phyloP scores from a whole-genome alignment of 2,329 filamentous ascomycete species.

The Alternaria gansuensis region DNA sequence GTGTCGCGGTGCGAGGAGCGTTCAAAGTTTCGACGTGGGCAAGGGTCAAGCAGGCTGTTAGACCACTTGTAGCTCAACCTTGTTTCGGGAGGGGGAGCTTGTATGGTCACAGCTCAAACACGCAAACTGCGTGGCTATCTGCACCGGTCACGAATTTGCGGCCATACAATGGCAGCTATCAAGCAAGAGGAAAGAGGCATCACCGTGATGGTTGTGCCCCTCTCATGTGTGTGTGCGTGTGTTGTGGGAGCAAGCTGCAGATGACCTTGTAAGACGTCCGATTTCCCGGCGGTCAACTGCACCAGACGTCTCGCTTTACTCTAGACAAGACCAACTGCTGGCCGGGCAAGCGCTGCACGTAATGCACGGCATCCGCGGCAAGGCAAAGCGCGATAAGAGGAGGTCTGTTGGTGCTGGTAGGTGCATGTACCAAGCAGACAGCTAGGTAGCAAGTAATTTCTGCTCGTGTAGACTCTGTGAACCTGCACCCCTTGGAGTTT shows the following conservation, averaged over 20 bases:
- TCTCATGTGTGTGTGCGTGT: conserved; percentile 24
- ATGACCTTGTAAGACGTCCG: conserved; percentile 31
- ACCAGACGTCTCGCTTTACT: conserved; percentile 18
- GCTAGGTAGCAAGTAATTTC: too few relatives aligned
- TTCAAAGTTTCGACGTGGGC: conserved; percentile 17
- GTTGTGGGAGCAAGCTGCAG: conserved; percentile 30
- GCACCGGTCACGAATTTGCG: conserved; percentile 28
- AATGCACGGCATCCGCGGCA: conserved; percentile 1
- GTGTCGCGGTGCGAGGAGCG: conserved; percentile 20
- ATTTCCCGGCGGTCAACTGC: conserved; percentile 19
- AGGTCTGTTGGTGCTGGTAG: not conserved
- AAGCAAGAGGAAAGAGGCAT: conserved; percentile 17
- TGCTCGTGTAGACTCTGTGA: too few relatives aligned
- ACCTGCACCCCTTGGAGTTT: not conserved
- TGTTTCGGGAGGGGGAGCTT: conserved; percentile 13
- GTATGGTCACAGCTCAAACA: conserved; percentile 21
- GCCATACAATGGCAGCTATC: conserved; percentile 19
- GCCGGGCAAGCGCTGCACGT: conserved; percentile 10
- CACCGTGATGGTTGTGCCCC: conserved; percentile 20
- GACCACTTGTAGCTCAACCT: conserved; percentile 15
- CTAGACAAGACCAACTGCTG: conserved; percentile 10
- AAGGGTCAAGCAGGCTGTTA: conserved; percentile 8
- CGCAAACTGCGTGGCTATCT: conserved; percentile 21
- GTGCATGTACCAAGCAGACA: not conserved
- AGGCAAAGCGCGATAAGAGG: not conserved